phyloP scores from a whole-genome alignment of 306 rosid genomes.

The Prunus armeniaca region DNA sequence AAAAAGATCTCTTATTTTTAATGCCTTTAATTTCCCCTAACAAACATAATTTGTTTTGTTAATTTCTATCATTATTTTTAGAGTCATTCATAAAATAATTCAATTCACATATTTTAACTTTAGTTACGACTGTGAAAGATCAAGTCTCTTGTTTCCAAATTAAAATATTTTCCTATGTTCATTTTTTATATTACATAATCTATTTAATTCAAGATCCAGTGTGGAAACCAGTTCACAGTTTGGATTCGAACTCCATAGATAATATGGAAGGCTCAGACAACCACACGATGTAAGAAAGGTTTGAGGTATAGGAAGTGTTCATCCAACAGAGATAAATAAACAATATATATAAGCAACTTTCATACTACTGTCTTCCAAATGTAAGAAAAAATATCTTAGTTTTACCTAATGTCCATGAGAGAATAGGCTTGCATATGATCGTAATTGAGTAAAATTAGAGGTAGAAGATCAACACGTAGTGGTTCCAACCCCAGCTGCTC shows the following conservation, averaged over 20 bases:
- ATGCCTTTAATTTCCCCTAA: no score
- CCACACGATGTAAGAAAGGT: no score
- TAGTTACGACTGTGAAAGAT: neutral
- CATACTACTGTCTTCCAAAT: neutral
- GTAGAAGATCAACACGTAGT: constrained; percentile 93
- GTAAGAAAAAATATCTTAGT: constrained; percentile 15
- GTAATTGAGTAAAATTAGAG: constrained; percentile 88
- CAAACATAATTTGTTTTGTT: neutral
- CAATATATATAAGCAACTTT: neutral
- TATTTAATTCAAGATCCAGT: neutral
- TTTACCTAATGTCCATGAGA: constrained; percentile 97
- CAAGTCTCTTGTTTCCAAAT: neutral
- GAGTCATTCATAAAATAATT: neutral
- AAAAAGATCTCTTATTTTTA: no score
- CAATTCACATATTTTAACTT: neutral
- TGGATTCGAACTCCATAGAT: neutral
- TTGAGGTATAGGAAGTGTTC: neutral
- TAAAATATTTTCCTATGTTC: neutral
- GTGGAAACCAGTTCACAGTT: neutral
- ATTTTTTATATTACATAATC: neutral
- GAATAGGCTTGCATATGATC: constrained; percentile 99
- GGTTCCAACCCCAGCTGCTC: constrained; percentile 93
- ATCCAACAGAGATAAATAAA: neutral
- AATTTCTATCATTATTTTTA: neutral
- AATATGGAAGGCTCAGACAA: no score